phyloP scores from a whole-genome alignment of 2,329 filamentous ascomycete species.

The Paradendryphiella salina region DNA sequence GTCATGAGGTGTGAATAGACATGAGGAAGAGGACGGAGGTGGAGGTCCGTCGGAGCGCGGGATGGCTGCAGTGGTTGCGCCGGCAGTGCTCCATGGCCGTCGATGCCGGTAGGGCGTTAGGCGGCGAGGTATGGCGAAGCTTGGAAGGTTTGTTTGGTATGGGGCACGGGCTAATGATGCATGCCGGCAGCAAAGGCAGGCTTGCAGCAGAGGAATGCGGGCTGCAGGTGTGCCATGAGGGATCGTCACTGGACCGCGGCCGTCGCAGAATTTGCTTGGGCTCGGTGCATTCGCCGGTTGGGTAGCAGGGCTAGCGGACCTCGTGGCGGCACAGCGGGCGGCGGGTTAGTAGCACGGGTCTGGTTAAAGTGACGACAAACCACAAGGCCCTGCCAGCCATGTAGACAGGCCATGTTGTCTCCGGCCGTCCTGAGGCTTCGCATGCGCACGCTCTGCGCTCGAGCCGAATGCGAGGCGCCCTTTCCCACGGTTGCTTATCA shows the following conservation, averaged over 20 bases:
- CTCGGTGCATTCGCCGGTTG: slow-evolving; percentile 30
- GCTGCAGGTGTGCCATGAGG: slow-evolving; percentile 17
- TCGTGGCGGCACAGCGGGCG: slow-evolving; percentile 37
- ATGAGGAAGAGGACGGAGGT: not conserved
- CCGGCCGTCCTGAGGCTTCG: not conserved
- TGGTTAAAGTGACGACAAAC: slow-evolving; percentile 24
- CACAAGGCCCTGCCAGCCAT: slow-evolving; percentile 11
- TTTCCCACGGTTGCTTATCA: too few relatives aligned
- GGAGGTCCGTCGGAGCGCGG: not conserved
- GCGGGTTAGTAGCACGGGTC: slow-evolving; percentile 20
- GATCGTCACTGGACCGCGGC: slow-evolving; percentile 11
- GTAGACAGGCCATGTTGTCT: slow-evolving; percentile 11
- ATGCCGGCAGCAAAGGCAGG: slow-evolving; percentile 8
- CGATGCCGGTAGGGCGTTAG: not conserved
- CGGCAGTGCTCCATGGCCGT: too few relatives aligned
- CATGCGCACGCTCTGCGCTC: not conserved
- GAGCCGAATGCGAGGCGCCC: too few relatives aligned
- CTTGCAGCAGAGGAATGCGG: slow-evolving; percentile 6
- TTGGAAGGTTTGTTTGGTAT: slow-evolving; percentile 1
- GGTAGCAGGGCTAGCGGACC: slow-evolving; percentile 24
- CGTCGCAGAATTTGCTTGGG: slow-evolving; percentile 11
- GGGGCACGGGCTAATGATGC: slow-evolving; percentile 3
- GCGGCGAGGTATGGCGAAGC: slow-evolving; percentile 1
- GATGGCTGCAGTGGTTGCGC: not conserved
- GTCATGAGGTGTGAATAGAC: not conserved